These are phyloP conservation scores for Zoysia matrella DNA, from an alignment of 202 grass and related monocot genomes.

Conservation along the genomic window DNA sequence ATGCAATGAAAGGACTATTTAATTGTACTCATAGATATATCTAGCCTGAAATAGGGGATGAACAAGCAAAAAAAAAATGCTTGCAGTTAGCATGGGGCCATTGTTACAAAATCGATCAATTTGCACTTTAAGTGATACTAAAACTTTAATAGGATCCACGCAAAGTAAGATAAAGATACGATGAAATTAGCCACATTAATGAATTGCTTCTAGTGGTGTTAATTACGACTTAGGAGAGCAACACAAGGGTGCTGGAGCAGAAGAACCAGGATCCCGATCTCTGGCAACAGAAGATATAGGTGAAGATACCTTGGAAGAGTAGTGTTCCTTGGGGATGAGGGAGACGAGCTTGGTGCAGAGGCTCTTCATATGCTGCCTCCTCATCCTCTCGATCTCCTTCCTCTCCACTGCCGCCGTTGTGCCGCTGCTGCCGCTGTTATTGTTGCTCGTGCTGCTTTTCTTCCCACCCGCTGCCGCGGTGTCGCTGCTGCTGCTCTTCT, in stretches of 20 bases:
- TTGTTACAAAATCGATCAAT: not conserved
- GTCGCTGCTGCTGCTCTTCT: not conserved
- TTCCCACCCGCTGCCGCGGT: not conserved
- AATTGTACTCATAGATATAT: not conserved
- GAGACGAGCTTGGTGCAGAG: conserved; percentile 51
- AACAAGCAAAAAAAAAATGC: not conserved
- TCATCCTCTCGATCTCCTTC: conserved; percentile 60
- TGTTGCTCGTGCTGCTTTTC: not conserved
- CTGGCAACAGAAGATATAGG: not conserved
- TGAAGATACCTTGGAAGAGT: conserved; percentile 38
- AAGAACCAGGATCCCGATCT: not conserved
- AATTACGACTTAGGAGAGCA: not conserved
- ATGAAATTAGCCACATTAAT: not conserved
- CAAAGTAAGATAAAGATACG: not conserved
- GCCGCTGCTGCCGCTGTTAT: too few relatives aligned
- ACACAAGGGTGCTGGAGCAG: not conserved
- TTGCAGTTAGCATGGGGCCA: not conserved
- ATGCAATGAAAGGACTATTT: not conserved
- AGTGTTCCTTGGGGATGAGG: conserved; percentile 25
- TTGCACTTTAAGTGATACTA: not conserved
- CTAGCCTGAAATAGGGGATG: not conserved
- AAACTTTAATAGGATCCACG: not conserved
- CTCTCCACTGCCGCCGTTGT: not conserved
- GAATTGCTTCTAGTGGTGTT: not conserved
- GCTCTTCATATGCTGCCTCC: conserved; percentile 62